Conservation (phyloP, 306 rosid species). For the Rubus parviflorus region DNA sequence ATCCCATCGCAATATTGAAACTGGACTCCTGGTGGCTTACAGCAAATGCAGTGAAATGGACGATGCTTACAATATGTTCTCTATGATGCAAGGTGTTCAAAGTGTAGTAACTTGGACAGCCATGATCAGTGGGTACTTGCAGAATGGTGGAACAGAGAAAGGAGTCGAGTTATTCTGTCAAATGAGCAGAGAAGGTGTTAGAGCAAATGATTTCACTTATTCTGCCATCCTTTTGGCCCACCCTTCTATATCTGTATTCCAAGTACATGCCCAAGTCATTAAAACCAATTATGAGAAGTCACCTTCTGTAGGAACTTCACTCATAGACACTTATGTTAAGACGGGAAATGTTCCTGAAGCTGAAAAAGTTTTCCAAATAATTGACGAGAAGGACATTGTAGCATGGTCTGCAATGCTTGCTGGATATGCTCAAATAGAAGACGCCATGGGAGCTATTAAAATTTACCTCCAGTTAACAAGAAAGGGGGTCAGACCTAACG, state of each 20-base stretch:
- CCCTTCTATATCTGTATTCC: conserved; percentile 40
- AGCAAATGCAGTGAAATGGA: conserved; percentile 64
- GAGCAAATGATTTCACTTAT: conserved; percentile 83
- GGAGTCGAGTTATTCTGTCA: conserved; percentile 61
- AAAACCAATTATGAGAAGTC: conserved; percentile 71
- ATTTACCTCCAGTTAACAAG: conserved; percentile 51
- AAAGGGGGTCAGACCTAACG: conserved; percentile 69
- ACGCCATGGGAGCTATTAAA: conserved; percentile 62
- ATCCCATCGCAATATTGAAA: conserved; percentile 46
- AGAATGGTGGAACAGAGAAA: conserved; percentile 51
- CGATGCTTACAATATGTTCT: conserved; percentile 57
- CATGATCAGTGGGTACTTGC: conserved; percentile 72
- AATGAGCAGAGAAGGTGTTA: conserved; percentile 67
- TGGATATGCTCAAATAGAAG: conserved; percentile 76
- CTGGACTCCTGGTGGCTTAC: conserved; percentile 70
- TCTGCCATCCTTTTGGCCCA: conserved; percentile 74
- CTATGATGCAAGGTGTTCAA: conserved; percentile 37
- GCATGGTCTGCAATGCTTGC: conserved; percentile 94
- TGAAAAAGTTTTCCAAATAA: conserved; percentile 56
- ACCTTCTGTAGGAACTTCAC: conserved; percentile 78
- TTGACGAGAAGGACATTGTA: conserved; percentile 67
- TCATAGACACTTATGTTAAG: conserved; percentile 74
- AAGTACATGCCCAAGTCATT: conserved; percentile 72
- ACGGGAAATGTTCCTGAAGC: conserved; percentile 52
- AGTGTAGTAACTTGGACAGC: conserved; percentile 92